These are phyloP conservation scores for Madurella fahalii DNA, from an alignment of 2,329 filamentous ascomycete species.

Conservation along the genomic window DNA sequence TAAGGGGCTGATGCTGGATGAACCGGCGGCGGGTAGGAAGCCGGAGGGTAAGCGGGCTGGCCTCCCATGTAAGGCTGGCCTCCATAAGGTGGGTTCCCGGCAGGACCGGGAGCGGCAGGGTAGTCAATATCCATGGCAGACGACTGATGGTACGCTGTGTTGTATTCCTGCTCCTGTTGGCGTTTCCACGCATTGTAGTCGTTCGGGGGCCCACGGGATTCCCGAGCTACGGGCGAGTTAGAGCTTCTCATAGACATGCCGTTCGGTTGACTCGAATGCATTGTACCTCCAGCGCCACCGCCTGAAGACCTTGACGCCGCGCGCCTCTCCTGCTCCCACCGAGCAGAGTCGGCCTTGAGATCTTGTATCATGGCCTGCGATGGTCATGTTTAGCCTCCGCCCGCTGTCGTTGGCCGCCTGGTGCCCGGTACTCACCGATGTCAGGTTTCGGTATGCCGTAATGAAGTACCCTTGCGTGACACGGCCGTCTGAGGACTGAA, in stretches of 20 bases:
- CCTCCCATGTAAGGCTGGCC: constrained; percentile 20
- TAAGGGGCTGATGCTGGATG: constrained; percentile 8
- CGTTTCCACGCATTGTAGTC: constrained; percentile 29
- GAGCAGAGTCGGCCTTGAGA: constrained; percentile 57
- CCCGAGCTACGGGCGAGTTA: constrained; percentile 52
- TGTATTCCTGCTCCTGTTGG: constrained; percentile 21
- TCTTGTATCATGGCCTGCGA: constrained; percentile 60
- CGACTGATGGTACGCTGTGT: constrained; percentile 13
- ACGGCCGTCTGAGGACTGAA: constrained; percentile 50
- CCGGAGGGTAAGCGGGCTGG: constrained; percentile 28
- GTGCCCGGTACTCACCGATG: constrained; percentile 55
- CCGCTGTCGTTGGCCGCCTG: not conserved
- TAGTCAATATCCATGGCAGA: constrained; percentile 27
- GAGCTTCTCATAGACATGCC: constrained; percentile 49
- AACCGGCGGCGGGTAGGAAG: constrained; percentile 16
- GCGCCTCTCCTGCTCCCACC: constrained; percentile 59
- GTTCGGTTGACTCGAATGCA: constrained; percentile 47
- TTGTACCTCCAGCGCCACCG: constrained; percentile 52
- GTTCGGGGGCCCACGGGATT: constrained; percentile 34
- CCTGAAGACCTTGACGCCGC: constrained; percentile 43
- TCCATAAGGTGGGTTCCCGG: constrained; percentile 17
- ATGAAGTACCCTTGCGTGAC: constrained; percentile 70
- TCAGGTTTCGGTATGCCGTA: constrained; percentile 73
- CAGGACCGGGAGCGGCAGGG: constrained; percentile 12
- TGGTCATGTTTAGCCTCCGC: constrained; percentile 19